phyloP scores from a whole-genome alignment of 2,329 filamentous ascomycete genomes.

The Diaporthe longicolla region DNA sequence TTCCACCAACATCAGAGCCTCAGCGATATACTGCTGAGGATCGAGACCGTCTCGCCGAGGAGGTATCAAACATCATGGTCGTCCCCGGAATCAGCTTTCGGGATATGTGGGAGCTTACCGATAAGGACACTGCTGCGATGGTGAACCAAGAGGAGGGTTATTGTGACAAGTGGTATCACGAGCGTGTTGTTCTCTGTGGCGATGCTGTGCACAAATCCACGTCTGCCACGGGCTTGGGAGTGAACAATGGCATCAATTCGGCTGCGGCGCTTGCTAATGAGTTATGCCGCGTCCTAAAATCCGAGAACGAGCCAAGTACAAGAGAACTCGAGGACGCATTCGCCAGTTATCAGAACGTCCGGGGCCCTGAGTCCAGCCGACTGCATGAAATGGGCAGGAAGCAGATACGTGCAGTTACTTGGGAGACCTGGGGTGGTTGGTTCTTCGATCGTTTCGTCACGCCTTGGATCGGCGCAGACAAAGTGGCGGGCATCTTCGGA shows the following conservation, averaged over 20 bases:
- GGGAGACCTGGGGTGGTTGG: constrained; percentile 6
- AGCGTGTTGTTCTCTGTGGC: constrained; percentile 3
- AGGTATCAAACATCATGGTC: constrained; percentile 1
- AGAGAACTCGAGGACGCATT: constrained; percentile 3
- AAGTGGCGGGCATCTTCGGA: not conserved
- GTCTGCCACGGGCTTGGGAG: not conserved
- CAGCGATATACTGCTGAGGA: constrained; percentile 2
- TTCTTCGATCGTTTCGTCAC: not conserved
- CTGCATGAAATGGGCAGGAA: not conserved
- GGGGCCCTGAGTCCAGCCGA: not conserved
- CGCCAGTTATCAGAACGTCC: not conserved
- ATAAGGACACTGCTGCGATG: constrained; percentile 22
- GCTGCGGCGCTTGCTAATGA: constrained; percentile 10
- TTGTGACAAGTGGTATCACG: constrained; percentile 20
- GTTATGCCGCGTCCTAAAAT: not conserved
- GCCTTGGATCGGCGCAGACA: not conserved
- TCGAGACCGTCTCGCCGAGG: not conserved
- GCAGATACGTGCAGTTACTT: not conserved
- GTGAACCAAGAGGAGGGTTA: constrained; percentile 26
- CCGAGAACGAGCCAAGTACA: not conserved
- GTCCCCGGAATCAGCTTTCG: not conserved
- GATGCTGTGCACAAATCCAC: constrained; percentile 15
- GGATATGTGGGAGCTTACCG: constrained; percentile 5
- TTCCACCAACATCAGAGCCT: not conserved
- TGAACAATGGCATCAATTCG: constrained; percentile 8